Evolutionary conservation across 495 filamentous ascomycete genomes (phyloP).

Genomic region (Chaetomium tenue): DNA sequence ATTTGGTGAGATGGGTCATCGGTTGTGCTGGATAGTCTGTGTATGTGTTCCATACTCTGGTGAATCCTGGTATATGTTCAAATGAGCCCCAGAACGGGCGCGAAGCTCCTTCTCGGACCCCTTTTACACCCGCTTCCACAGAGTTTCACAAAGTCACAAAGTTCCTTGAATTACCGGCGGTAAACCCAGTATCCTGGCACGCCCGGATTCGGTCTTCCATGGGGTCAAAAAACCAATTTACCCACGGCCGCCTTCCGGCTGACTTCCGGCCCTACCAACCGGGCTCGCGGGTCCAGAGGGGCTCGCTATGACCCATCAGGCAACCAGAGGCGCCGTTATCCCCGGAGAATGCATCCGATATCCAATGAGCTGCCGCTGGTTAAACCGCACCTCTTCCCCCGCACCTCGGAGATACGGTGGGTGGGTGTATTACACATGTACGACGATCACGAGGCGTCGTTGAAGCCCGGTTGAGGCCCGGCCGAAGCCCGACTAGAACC

Average conservation of each 20-base stretch:
- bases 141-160: neutral
- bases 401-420: constrained; percentile 1
- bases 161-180: neutral
- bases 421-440: neutral
- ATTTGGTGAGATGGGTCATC: neutral
- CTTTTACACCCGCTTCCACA: neutral
- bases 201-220: constrained; percentile 9
- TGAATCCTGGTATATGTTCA: neutral
- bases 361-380: constrained; percentile 26
- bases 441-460: constrained; percentile 17
- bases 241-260: neutral
- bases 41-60: neutral
- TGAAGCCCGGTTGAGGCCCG: neutral
- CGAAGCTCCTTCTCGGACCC: neutral
- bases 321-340: constrained; percentile 16
- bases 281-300: constrained; percentile 14
- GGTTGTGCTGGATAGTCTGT: neutral
- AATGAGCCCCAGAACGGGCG: neutral
- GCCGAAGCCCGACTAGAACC: neutral
- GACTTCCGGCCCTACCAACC: constrained; percentile 19
- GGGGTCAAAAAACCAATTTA: constrained; percentile 8
- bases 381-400: constrained; percentile 18
- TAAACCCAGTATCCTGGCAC: neutral
- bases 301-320: constrained; percentile 24
- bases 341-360: neutral